Evolutionary conservation across 1,284 basidiomycete species (phyloP), one percentile per base, ranked within the genome.

Genomic region (Moesziomyces globuligerus): DNA sequence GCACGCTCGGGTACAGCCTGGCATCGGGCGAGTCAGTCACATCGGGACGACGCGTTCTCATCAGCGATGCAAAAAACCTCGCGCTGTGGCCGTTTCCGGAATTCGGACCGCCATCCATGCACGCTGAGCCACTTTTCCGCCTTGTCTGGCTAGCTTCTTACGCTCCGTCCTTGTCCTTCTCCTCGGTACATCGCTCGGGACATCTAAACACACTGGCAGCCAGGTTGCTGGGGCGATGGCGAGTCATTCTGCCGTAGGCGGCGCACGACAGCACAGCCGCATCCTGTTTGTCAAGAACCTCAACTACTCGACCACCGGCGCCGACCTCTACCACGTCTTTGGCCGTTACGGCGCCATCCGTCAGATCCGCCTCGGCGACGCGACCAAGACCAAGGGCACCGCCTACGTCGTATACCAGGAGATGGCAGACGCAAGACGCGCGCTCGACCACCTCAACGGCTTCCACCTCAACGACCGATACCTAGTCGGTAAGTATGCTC

Each of bases 381-480:
- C 94, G 78, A 86, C 65, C 20, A 97, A 97, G 85, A 92, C 93
- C 25, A 92, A 91, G 79, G 95, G 95, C 20, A 98, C 95, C 11
- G 96, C 95, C 0, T 98, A 95, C 80, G 91, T 98, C 13, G 83
- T 83, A 8, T 85, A 79, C 54, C 84, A 85, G 69, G 84, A 85
- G 45, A 80, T 84, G 43, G 76, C 76, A 36, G 84, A 85, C 72
- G 84, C 84, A 17, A 97, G 97, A 84, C 94, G 94, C 79, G 95
- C 95, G 1, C 88, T 96, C 54, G 94, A 95, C 81, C 92, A 96
- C 83, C 84, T 98, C 80, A 98, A 98, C 78, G 96, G 95, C 37
- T 98, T 98, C 86, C 95, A 98, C 85, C 84, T 98, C 66, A 93
- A 96, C 85, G 95, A 97, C 83, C 89, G 96, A 29, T 98, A 98